Evolutionary conservation across 805 yeast genomes (phyloP).

Genomic region (Candida vaughaniae): DNA sequence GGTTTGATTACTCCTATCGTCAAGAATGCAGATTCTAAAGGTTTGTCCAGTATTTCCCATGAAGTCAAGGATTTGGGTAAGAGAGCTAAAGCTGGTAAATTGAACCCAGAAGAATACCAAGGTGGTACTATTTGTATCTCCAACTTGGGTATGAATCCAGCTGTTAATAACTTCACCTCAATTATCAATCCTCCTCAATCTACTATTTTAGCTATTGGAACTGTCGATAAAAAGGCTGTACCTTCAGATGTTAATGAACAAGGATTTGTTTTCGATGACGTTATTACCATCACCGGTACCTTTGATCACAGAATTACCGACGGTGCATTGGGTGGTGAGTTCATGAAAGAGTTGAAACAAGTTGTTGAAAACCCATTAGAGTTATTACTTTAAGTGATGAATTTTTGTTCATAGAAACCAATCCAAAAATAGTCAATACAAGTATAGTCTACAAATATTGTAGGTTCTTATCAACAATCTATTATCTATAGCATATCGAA

Average conservation of each 20-base stretch:
- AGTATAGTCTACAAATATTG: too few species aligned
- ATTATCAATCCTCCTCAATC: slow-evolving; percentile 98
- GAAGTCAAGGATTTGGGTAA: slow-evolving; percentile 91
- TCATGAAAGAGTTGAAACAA: slow-evolving; percentile 87
- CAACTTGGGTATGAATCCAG: slow-evolving; percentile 97
- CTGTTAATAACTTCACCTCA: slow-evolving; percentile 90
- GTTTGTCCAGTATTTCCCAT: slow-evolving; percentile 75
- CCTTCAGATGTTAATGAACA: slow-evolving; percentile 88
- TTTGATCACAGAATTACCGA: slow-evolving; percentile 97
- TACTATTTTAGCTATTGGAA: slow-evolving; percentile 91
- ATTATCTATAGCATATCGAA: too few species aligned
- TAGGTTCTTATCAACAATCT: too few species aligned
- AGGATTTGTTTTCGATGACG: slow-evolving; percentile 90
- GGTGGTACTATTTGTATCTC: slow-evolving; percentile 99
- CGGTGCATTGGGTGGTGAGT: slow-evolving; percentile 98
- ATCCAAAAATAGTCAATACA: too few species aligned
- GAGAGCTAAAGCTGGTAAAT: slow-evolving; percentile 93
- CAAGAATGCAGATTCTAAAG: slow-evolving; percentile 82
- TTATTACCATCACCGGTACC: slow-evolving; percentile 90
- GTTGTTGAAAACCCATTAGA: slow-evolving; percentile 95
- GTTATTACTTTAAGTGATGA: slow-evolving; percentile 63
- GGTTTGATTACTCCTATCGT: slow-evolving; percentile 97
- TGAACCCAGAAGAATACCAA: slow-evolving; percentile 95
- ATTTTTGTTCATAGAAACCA: slow-evolving; percentile 8
- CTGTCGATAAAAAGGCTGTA: slow-evolving; percentile 87